Conservation (phyloP, 768 basidiomycete species). For the Kwoniella bestiolae region DNA sequence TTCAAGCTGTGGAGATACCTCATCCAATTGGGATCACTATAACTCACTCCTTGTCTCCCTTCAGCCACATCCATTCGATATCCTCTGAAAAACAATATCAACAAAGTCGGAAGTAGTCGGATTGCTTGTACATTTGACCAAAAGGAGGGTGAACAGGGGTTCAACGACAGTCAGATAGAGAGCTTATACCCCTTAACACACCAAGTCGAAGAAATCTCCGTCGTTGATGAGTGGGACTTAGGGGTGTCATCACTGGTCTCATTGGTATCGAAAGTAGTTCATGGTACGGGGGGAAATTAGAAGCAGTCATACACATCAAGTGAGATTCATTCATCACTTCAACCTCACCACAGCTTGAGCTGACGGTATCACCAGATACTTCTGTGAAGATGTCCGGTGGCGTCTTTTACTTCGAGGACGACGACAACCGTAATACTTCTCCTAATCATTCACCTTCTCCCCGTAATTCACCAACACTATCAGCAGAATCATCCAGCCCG, state of each 20-base stretch:
- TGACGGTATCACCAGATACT: neutral
- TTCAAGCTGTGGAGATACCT: neutral
- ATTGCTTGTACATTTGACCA: neutral
- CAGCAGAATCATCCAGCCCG: conserved; percentile 5
- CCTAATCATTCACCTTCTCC: conserved; percentile 33
- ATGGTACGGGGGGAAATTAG: neutral
- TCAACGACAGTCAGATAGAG: too few species aligned
- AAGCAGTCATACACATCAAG: neutral
- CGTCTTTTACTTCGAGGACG: conserved; percentile 48
- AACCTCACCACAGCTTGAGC: neutral
- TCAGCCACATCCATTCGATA: neutral
- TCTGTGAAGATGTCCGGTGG: conserved; percentile 37
- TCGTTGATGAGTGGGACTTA: neutral
- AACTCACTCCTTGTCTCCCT: neutral
- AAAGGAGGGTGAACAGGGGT: neutral
- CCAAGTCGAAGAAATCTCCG: neutral
- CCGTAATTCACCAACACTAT: conserved; percentile 14
- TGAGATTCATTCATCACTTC: neutral
- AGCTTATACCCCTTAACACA: neutral
- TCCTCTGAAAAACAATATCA: neutral
- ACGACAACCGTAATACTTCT: conserved; percentile 24
- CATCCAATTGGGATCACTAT: neutral
- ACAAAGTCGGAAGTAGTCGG: neutral
- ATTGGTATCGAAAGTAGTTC: neutral
- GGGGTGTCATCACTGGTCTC: too few species aligned